Conservation (phyloP, 2,329 filamentous ascomycete species). For the Colletotrichum cereale region DNA sequence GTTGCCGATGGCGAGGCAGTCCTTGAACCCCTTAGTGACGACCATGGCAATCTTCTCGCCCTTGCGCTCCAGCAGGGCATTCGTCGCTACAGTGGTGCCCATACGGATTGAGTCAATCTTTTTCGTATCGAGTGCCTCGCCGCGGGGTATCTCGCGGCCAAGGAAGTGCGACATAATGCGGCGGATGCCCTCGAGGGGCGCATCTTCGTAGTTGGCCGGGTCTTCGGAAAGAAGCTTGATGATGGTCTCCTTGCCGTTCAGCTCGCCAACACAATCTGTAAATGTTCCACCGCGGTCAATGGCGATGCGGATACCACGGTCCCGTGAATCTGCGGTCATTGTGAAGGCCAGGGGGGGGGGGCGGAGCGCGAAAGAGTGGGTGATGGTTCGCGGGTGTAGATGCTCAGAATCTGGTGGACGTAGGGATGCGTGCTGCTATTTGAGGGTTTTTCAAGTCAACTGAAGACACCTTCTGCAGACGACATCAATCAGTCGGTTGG, state of each 20-base stretch:
- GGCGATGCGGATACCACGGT: slow-evolving; percentile 78
- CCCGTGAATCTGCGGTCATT: slow-evolving; percentile 53
- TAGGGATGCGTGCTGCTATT: not conserved
- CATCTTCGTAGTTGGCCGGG: slow-evolving; percentile 90
- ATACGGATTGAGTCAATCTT: slow-evolving; percentile 92
- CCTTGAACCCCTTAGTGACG: slow-evolving; percentile 88
- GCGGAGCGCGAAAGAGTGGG: not conserved
- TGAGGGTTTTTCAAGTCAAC: not conserved
- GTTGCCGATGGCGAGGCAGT: slow-evolving; percentile 90
- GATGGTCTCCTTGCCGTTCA: slow-evolving; percentile 81
- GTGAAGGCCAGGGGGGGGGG: not conserved
- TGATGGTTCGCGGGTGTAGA: not conserved
- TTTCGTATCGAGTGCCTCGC: slow-evolving; percentile 82
- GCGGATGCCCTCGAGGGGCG: slow-evolving; percentile 90
- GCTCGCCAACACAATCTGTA: slow-evolving; percentile 90
- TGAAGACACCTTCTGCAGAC: not conserved
- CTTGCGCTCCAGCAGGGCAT: slow-evolving; percentile 90
- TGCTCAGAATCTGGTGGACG: not conserved
- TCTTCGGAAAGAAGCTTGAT: slow-evolving; percentile 93
- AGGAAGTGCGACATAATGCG: slow-evolving; percentile 86
- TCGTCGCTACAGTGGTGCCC: slow-evolving; percentile 96
- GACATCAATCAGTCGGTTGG: not conserved
- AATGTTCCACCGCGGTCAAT: slow-evolving; percentile 90
- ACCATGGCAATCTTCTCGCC: slow-evolving; percentile 90
- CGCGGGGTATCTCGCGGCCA: slow-evolving; percentile 80